Base-by-base conservation (phyloP, 2,329 filamentous ascomycete species). In the Monosporascus sp. region DNA sequence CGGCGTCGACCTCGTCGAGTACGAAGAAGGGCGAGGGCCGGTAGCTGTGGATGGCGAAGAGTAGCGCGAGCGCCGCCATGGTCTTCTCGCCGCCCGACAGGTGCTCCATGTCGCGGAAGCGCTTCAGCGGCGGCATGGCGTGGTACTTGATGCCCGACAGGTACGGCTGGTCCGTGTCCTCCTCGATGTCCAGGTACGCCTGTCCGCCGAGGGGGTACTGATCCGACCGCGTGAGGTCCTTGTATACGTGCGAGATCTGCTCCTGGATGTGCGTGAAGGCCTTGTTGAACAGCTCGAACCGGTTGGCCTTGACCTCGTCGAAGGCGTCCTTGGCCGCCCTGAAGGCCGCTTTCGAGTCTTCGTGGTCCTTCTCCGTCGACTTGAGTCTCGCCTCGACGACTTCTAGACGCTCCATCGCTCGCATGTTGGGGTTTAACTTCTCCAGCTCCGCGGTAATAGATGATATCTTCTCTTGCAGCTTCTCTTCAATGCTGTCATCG, bases 71-170 rank as follows among this genome's bases (percentile, higher is more conserved):
- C 15, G 94, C 94, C 2, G 94, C 94, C 87, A 99, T 99, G 0
- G 94, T 99, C 79, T 99, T 99, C 74, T 99, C 94, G 52, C 94
- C 94, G 64, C 94, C 94, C 1, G 91, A 96, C 9, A 99, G 78
- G 69, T 97, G 94, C 71, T 99, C 94, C 94, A 99, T 99, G 70
- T 99, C 95, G 63, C 94, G 84, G 82, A 99, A 99, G 46, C 94
- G 91, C 76, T 99, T 99, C 58, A 97, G 84, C 1, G 94, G 94
- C 20, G 94, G 94, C 92, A 97, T 99, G 58, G 94, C 95, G 69
- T 97, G 92, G 73, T 99, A 99, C 68, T 96, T 97, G 73, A 99
- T 91, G 35, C 94, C 94, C 41, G 89, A 91, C 4, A 97, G 82
- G 70, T 97, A 99, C 1, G 94, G 94, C 65, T 96, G 93, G 59